Conservation (phyloP, 2,329 filamentous ascomycete species). For the Ascochyta viciae-villosae region DNA sequence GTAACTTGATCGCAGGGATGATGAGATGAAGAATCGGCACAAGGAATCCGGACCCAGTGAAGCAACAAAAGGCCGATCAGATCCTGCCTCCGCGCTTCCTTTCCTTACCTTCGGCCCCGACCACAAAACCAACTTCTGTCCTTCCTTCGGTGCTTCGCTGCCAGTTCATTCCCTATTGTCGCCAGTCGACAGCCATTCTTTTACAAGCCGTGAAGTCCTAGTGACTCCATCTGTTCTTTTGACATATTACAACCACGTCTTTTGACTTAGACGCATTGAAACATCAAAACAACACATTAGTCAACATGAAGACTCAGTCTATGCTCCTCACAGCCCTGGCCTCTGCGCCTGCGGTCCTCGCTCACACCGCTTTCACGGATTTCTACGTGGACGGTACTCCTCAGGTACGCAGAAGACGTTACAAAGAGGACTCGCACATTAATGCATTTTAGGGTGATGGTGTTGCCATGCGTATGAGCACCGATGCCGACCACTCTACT, state of each 20-base stretch:
- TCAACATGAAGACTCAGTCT: constrained; percentile 45
- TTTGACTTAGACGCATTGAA: constrained; percentile 5
- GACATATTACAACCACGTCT: constrained; percentile 26
- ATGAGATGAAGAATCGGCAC: constrained; percentile 16
- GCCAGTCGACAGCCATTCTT: constrained; percentile 48
- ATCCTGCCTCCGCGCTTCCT: constrained; percentile 21
- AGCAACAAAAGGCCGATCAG: constrained; percentile 35
- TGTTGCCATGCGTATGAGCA: constrained; percentile 73
- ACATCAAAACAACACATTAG: constrained; percentile 6
- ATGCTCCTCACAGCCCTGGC: constrained; percentile 43
- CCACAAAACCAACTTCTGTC: constrained; percentile 40
- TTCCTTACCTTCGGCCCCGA: constrained; percentile 34
- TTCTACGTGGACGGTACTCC: constrained; percentile 42
- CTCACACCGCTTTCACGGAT: constrained; percentile 47
- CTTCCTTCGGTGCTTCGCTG: constrained; percentile 39
- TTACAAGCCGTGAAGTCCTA: constrained; percentile 38
- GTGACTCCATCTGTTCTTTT: constrained; percentile 40
- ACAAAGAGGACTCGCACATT: constrained; percentile 10
- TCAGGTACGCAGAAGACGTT: constrained; percentile 28
- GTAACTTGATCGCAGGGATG: constrained; percentile 22
- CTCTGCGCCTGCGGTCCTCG: constrained; percentile 40
- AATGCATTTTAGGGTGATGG: constrained; percentile 66
- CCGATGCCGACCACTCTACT: constrained; percentile 60
- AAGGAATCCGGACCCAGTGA: constrained; percentile 17
- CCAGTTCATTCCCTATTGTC: constrained; percentile 46